These are phyloP conservation scores for Salix brachista DNA, from an alignment of 345 rosid species.

Conservation along the genomic window DNA sequence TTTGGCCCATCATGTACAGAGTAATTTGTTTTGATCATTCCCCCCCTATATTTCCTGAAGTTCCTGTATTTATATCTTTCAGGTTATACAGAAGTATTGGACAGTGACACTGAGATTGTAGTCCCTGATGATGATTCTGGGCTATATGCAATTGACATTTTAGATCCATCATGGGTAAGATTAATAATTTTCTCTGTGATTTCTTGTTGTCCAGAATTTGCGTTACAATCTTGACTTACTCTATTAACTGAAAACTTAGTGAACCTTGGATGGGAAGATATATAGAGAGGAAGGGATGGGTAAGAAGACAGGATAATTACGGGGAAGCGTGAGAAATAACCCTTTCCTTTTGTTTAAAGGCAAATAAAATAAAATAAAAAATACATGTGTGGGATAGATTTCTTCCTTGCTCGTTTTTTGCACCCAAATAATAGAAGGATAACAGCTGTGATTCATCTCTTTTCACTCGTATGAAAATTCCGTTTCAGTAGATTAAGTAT, in stretches of 20 bases:
- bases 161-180: constrained; percentile 77
- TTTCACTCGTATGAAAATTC: too few species aligned
- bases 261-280: too few species aligned
- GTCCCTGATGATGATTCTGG: constrained; percentile 92
- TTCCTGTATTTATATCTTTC: constrained; percentile 9
- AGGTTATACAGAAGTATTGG: constrained; percentile 79
- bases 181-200: background rate
- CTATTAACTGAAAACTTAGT: too few species aligned
- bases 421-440: too few species aligned
- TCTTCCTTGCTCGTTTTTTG: too few species aligned
- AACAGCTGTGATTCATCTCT: too few species aligned
- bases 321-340: background rate
- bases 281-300: too few species aligned
- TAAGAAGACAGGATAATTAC: background rate
- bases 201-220: background rate
- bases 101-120: constrained; percentile 50
- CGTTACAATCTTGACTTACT: background rate
- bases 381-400: too few species aligned
- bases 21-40: background rate
- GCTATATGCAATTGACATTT: constrained; percentile 70
- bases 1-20: background rate
- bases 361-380: too few species aligned
- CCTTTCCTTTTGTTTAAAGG: background rate
- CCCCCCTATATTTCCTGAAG: background rate
- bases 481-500: too few species aligned